A percentile compares a stretch with the other conserved stretches of the same genome.
These are phyloP conservation scores for Geotrichum fermentans DNA, from an alignment of 1,139 yeast species.

Conservation along the genomic window DNA sequence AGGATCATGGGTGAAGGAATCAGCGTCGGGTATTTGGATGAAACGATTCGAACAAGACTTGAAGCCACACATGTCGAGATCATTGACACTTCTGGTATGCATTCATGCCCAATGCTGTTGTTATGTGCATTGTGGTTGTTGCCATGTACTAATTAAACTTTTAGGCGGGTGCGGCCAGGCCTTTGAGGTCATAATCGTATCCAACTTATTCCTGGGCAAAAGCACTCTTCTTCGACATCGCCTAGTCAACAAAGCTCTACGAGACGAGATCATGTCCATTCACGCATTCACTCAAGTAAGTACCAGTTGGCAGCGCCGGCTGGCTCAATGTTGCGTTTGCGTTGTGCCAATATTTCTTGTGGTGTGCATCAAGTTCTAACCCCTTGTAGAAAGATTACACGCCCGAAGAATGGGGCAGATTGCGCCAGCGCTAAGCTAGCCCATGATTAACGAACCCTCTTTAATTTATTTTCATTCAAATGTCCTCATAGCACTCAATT, in stretches of 20 bases:
- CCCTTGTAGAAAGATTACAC: conserved; percentile 30
- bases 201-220: conserved; percentile 67
- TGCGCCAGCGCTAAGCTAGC: neutral
- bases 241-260: conserved; percentile 70
- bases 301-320: neutral
- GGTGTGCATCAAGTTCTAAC: neutral
- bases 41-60: conserved; percentile 34
- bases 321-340: neutral
- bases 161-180: conserved; percentile 83
- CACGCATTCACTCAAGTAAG: conserved; percentile 77
- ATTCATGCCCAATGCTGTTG: neutral
- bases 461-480: neutral
- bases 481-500: neutral
- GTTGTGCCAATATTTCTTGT: neutral
- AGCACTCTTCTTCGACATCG: conserved; percentile 84
- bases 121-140: neutral
- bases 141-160: neutral
- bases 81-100: conserved; percentile 38
- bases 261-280: conserved; percentile 75
- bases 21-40: conserved; percentile 30
- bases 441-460: neutral
- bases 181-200: conserved; percentile 74
- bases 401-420: conserved; percentile 32
- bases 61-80: conserved; percentile 39
- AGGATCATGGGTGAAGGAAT: conserved; percentile 14